Evolutionary conservation across 768 basidiomycete genomes (phyloP), one percentile per base, ranked within the genome.

Genomic region (Trametes elegans): DNA sequence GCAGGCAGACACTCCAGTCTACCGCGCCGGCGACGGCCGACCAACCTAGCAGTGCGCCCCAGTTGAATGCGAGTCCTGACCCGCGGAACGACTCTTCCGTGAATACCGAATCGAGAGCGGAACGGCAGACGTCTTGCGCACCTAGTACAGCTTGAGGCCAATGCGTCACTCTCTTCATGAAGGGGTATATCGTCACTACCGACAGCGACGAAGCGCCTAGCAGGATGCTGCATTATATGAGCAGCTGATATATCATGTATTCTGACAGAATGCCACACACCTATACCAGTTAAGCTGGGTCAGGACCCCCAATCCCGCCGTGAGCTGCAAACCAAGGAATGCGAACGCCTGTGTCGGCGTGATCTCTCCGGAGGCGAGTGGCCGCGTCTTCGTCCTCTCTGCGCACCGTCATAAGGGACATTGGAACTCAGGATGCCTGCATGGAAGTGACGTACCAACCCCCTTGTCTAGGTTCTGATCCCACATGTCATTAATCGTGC

Each of bases 401-500:
- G 49, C 14, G n/a, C 7, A 14, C n/a, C 24, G 14, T 18, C 9
- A n/a, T 0, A 27, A 38, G 41, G 14, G 11, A 13, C 10, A 14
- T 18, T 14, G 23, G 2, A 11, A 9, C 6, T 7, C 3, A 21
- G 21, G 21, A 13, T 11, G 24, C 16, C 11, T 24, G 9, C 4
- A n/a, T 14, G 18, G 26, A 16, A n/a, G 7, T 3, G 19, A 70
- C 82, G 53, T 65, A 94, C 95, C 93, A 44, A 98, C 97, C 34
- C 87, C 85, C 66, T 84, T 85, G 77, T 99, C 97, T 40, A 97
- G 81, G 57, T 91, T 84, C 59, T 79, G 80, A 71, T 99, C 97
- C 96, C 97, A 98, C 85, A 99, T 85, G 67, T 99, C 97, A 69
- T 99, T 99, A 63, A 99, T 96, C 3, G 93, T 98, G 71, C 97